These are phyloP conservation scores for Coniophora puteana DNA, from an alignment of 1,284 basidiomycete genomes.

Conservation along the genomic window DNA sequence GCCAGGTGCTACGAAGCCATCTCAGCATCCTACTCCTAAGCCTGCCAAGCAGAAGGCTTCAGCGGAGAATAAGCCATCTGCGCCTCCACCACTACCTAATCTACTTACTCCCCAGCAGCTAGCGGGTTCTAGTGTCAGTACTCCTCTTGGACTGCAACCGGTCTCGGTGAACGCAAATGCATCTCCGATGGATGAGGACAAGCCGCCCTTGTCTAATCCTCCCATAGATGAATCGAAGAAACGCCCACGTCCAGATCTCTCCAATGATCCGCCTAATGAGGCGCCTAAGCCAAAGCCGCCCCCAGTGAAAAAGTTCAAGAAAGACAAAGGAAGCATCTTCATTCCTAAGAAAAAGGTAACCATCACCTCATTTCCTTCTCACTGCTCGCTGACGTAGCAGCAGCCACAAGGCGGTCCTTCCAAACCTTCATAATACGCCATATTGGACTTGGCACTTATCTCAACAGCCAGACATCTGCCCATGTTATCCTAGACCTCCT, in stretches of 20 bases:
- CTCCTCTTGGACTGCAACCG: too few species aligned
- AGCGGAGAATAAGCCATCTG: slow-evolving; percentile 14
- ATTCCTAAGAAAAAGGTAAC: slow-evolving; percentile 40
- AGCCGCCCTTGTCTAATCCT: slow-evolving; percentile 16
- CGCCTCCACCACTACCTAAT: slow-evolving; percentile 13
- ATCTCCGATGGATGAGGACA: slow-evolving; percentile 10
- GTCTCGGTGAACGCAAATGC: slow-evolving; percentile 2
- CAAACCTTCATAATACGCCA: too few species aligned
- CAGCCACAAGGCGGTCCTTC: too few species aligned
- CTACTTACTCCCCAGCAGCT: slow-evolving; percentile 32
- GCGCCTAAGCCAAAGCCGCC: slow-evolving; percentile 13
- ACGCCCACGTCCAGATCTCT: slow-evolving; percentile 13
- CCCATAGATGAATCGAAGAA: slow-evolving; percentile 12
- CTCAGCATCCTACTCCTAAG: slow-evolving; percentile 7
- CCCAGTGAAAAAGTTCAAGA: slow-evolving; percentile 36
- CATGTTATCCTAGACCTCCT: slow-evolving; percentile 9
- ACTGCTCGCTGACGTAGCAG: too few species aligned
- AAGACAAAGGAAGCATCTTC: slow-evolving; percentile 42
- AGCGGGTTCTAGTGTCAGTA: too few species aligned
- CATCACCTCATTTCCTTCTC: slow-evolving; percentile 5
- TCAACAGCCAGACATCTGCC: too few species aligned
- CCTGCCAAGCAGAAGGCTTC: slow-evolving; percentile 17
- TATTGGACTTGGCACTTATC: too few species aligned
- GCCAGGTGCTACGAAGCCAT: slow-evolving; percentile 4
- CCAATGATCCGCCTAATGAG: too few species aligned